Percentiles rank a stretch among this genome's conserved stretches.
These are phyloP conservation scores for Ceratocystis albifundus DNA, from an alignment of 2,329 filamentous ascomycete genomes.

Conservation along the genomic window DNA sequence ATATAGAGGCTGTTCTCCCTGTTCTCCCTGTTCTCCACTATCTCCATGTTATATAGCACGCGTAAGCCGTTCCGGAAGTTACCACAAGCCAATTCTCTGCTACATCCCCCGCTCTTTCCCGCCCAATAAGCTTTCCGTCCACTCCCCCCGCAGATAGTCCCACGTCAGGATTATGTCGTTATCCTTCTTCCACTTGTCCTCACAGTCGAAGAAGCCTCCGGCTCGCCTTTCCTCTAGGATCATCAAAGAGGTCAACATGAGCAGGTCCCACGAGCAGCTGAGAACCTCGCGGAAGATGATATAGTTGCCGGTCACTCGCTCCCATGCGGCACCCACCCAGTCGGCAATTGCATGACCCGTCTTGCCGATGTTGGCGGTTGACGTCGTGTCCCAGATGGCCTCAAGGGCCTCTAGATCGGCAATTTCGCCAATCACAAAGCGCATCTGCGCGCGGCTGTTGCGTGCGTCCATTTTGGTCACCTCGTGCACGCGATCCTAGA, in stretches of 20 bases:
- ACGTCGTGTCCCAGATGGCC: constrained; percentile 8
- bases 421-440: constrained; percentile 8
- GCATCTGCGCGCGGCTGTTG: constrained; percentile 9
- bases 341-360: constrained; percentile 10
- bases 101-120: neutral
- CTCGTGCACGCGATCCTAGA: constrained; percentile 8
- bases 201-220: neutral
- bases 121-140: neutral
- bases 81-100: too few species aligned
- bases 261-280: neutral
- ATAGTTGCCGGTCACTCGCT: neutral
- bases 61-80: too few species aligned
- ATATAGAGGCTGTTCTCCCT: too few species aligned
- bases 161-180: constrained; percentile 9
- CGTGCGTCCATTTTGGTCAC: constrained; percentile 15
- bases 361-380: neutral
- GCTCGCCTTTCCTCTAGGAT: constrained; percentile 6
- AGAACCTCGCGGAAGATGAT: neutral
- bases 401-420: neutral
- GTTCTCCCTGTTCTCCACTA: too few species aligned
- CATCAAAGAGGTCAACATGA: neutral
- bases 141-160: constrained; percentile 4
- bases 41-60: too few species aligned
- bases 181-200: neutral
- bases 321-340: constrained; percentile 15